Evolutionary conservation across 1,139 yeast species (phyloP), one percentile per base, ranked within the genome.

Genomic region (Candida tropicalis): DNA sequence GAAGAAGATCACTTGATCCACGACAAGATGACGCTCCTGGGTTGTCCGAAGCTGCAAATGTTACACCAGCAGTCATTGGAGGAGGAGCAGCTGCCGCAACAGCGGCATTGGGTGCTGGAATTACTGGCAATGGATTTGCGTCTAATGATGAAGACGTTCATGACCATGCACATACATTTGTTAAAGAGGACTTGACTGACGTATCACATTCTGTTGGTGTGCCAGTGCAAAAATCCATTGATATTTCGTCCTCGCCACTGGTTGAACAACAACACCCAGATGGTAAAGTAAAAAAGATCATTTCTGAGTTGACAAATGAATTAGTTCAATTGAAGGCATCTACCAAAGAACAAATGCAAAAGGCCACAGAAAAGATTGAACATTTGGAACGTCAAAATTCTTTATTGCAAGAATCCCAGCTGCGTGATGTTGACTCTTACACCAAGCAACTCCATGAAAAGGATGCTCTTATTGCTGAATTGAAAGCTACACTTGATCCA

Each of bases 361-460:
- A 65, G 44, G 87, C 87, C 1, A 74, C 79, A 38, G 73, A 71
- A 34, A 75, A 71, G 48, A 79, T 81, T 38, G 59, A 60, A 29
- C 53, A 51, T n/a, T 62, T 82, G 39, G 84, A 81, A 53, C 40
- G 51, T 6, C 80, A 78, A 51, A 76, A 77, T 49, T 28, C 49
- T 2, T 44, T 48, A 5, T 57, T 75, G 42, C 60, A 51, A 42
- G 49, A 50, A 5, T 27, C 54, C 2, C 58, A 58, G 32, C 45
- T 46, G 20, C 46, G 48, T 17, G 55, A 58, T 15, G 24, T 51
- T 12, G 49, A 43, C n/a, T 50, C 52, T 15, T 60, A 61, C 39
- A 53, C 59, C 39, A 46, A 51, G 36, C 63, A 66, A 48, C 39
- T 70, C 15, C 44, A 53, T 3, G 77, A 72, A 41, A 66, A 65